Conservation (phyloP, 768 basidiomycete genomes). For the Kwoniella mangroviensis region DNA sequence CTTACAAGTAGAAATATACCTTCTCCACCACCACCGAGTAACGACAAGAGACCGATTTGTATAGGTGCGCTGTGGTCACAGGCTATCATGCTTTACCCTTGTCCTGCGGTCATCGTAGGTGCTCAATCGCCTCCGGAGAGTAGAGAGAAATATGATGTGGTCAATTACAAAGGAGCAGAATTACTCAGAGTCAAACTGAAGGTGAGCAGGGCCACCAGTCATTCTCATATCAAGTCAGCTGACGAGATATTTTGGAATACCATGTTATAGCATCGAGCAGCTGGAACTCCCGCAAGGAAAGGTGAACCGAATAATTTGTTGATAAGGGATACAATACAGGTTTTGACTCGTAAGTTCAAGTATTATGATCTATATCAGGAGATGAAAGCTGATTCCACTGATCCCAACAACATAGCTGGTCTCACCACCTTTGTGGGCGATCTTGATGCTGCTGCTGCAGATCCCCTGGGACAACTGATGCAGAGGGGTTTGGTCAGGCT, state of each 20-base stretch:
- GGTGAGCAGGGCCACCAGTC: slow-evolving; percentile 25
- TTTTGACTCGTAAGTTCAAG: slow-evolving; percentile 40
- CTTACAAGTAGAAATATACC: slow-evolving; percentile 20
- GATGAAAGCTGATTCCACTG: neutral
- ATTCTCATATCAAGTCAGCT: slow-evolving; percentile 6
- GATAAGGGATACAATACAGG: slow-evolving; percentile 36
- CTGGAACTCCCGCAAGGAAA: slow-evolving; percentile 26
- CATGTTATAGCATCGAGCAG: slow-evolving; percentile 25
- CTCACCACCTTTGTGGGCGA: slow-evolving; percentile 50
- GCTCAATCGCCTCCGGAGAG: slow-evolving; percentile 22
- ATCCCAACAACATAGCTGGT: slow-evolving; percentile 23
- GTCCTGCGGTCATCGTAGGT: slow-evolving; percentile 38
- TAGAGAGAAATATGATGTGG: slow-evolving; percentile 36
- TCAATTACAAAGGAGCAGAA: slow-evolving; percentile 40
- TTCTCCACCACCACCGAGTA: slow-evolving; percentile 28
- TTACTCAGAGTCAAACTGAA: slow-evolving; percentile 53
- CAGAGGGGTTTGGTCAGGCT: slow-evolving; percentile 49
- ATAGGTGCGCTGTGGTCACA: slow-evolving; percentile 42
- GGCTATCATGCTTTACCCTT: slow-evolving; percentile 48
- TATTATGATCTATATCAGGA: too few species aligned
- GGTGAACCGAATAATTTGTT: slow-evolving; percentile 21
- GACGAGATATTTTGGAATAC: slow-evolving; percentile 3
- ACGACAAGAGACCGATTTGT: slow-evolving; percentile 42
- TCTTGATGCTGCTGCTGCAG: slow-evolving; percentile 40
- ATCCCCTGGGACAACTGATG: slow-evolving; percentile 39